Percentiles rank a stretch among this genome's conserved stretches.
Conservation (phyloP, 1,139 yeast genomes). For the Wickerhamomyces sp. region DNA sequence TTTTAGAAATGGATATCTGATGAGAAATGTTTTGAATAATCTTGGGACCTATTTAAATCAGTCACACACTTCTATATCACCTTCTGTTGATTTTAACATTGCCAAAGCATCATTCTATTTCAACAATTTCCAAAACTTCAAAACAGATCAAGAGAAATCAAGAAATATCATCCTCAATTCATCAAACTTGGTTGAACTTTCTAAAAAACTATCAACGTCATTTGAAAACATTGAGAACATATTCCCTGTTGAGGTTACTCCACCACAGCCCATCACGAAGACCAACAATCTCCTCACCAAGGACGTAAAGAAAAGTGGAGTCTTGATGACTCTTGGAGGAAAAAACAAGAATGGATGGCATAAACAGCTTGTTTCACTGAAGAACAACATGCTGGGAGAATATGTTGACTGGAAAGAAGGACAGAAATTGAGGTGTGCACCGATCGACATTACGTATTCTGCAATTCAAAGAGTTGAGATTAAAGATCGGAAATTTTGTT, state of each 20-base stretch:
- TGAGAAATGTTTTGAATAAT: slow-evolving; percentile 14
- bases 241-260: not conserved
- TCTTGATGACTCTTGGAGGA: slow-evolving; percentile 65
- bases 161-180: not conserved
- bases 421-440: slow-evolving; percentile 54
- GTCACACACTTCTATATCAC: not conserved
- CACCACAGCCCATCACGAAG: slow-evolving; percentile 2
- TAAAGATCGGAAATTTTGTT: slow-evolving; percentile 50
- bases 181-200: not conserved
- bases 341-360: slow-evolving; percentile 84
- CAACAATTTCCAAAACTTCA: not conserved
- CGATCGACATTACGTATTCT: slow-evolving; percentile 71
- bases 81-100: not conserved
- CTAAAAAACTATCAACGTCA: not conserved
- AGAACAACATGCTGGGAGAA: slow-evolving; percentile 62
- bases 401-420: slow-evolving; percentile 83
- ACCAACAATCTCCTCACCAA: not conserved
- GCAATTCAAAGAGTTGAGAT: slow-evolving; percentile 48
- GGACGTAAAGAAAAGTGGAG: slow-evolving; percentile 41
- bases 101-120: not conserved
- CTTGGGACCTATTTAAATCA: slow-evolving; percentile 9
- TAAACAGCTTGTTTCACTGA: slow-evolving; percentile 80
- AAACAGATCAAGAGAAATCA: slow-evolving; percentile 1
- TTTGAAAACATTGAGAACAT: not conserved
- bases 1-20: slow-evolving; percentile 19